A percentile compares a stretch with the other conserved stretches of the same genome.
These are phyloP conservation scores for Periconia digitata DNA, from an alignment of 2,329 filamentous ascomycete genomes.

Conservation along the genomic window DNA sequence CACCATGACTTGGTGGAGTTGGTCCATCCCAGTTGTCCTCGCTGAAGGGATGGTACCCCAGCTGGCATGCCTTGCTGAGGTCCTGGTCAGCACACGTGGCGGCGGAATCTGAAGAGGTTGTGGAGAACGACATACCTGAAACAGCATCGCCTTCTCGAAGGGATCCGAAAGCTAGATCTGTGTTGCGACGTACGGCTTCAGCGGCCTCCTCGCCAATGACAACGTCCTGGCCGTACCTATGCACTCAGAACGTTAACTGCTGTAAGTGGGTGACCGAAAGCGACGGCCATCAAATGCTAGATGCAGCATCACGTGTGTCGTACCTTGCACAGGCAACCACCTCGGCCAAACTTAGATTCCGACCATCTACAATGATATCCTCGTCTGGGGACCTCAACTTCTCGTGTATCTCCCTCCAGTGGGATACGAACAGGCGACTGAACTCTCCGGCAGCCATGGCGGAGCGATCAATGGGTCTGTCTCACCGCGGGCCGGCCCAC, in stretches of 20 bases:
- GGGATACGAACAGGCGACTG: conserved; percentile 14
- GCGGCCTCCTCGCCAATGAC: conserved; percentile 6
- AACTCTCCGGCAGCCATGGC: conserved; percentile 15
- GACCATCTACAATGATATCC: conserved; percentile 15
- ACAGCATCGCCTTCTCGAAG: conserved; percentile 9
- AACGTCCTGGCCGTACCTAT: conserved; percentile 13
- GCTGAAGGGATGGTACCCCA: conserved; percentile 7
- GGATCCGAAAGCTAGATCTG: conserved; percentile 8
- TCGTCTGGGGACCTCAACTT: conserved; percentile 14
- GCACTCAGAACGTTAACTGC: not conserved
- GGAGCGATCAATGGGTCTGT: not conserved
- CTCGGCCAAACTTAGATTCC: conserved; percentile 12
- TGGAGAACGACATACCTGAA: conserved; percentile 1
- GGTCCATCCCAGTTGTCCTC: conserved; percentile 5
- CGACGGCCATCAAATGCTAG: not conserved
- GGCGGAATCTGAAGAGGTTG: not conserved
- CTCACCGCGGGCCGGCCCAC: not conserved
- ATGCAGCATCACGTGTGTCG: conserved; percentile 1
- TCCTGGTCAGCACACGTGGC: conserved; percentile 1
- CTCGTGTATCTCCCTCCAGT: conserved; percentile 17
- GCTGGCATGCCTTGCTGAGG: conserved; percentile 5
- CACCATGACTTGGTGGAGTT: conserved; percentile 10
- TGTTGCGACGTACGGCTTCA: conserved; percentile 7
- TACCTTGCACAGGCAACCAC: conserved; percentile 19
- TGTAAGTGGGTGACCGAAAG: not conserved